phyloP scores from a whole-genome alignment of 495 filamentous ascomycete genomes.

The Mytilinidion resinicola region DNA sequence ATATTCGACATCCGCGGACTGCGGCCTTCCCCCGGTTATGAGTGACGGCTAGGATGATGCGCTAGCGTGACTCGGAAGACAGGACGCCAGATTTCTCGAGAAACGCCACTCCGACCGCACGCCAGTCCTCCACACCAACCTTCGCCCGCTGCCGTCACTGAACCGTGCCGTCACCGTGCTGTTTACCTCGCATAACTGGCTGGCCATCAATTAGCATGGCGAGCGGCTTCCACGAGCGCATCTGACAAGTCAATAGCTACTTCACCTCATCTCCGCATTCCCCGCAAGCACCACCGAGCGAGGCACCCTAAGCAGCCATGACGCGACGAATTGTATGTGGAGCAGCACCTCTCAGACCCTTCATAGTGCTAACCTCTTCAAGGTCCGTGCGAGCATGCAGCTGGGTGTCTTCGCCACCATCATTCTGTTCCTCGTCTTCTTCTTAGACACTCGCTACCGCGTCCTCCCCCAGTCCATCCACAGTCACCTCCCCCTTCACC shows the following conservation, averaged over 20 bases:
- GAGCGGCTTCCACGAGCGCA: background rate
- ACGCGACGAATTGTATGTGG: conserved; percentile 41
- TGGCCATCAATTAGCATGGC: background rate
- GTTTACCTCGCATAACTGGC: background rate
- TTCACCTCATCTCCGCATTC: background rate
- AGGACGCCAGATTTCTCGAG: no score
- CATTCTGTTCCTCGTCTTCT: conserved; percentile 49
- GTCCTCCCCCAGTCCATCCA: conserved; percentile 45
- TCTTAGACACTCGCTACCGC: conserved; percentile 44
- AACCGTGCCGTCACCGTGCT: no score
- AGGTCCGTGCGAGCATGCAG: conserved; percentile 83
- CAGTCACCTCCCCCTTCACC: conserved; percentile 52
- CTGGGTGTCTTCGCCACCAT: conserved; percentile 59
- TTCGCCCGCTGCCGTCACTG: no score
- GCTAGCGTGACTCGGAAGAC: no score
- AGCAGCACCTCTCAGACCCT: background rate
- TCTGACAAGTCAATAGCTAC: background rate
- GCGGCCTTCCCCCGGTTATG: no score
- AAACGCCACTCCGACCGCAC: no score
- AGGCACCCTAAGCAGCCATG: conserved; percentile 29
- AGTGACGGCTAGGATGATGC: no score
- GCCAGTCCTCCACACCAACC: no score
- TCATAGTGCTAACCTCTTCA: conserved; percentile 20
- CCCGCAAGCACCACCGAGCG: background rate
- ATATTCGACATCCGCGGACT: no score